A percentile compares a stretch with the other conserved stretches of the same genome.
Evolutionary conservation across 192 early-diverging fungal species (phyloP).

Genomic region (Podila minutissima): DNA sequence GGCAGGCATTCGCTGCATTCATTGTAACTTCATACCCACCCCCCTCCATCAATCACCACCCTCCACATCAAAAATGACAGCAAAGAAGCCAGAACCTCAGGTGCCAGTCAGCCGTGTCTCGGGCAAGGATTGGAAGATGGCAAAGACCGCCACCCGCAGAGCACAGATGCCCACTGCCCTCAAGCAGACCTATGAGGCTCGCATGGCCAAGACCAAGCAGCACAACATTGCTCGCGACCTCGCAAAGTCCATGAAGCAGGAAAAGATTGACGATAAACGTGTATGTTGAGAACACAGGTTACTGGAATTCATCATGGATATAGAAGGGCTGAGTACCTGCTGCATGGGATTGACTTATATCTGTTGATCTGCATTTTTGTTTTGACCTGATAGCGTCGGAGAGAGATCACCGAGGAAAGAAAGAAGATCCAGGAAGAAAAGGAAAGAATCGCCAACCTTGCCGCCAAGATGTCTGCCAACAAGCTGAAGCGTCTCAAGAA

Average conservation of each 20-base stretch:
- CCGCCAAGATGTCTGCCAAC: constrained; percentile 52
- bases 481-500: constrained; percentile 50
- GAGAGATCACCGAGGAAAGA: constrained; percentile 52
- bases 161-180: constrained; percentile 48
- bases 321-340: neutral
- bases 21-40: neutral
- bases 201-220: constrained; percentile 50
- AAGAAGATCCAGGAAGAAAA: constrained; percentile 55
- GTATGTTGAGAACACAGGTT: constrained; percentile 15
- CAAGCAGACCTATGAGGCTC: constrained; percentile 45
- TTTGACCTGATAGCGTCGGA: constrained; percentile 38
- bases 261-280: constrained; percentile 50
- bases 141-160: constrained; percentile 49
- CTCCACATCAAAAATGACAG: constrained; percentile 23
- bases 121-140: constrained; percentile 57
- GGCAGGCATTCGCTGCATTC: neutral
- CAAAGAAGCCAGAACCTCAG: constrained; percentile 38
- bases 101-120: constrained; percentile 85
- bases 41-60: constrained; percentile 5
- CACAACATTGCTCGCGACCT: constrained; percentile 40
- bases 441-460: constrained; percentile 49
- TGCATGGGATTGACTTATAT: neutral
- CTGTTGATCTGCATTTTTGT: neutral
- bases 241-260: constrained; percentile 47
- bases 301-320: neutral